Evolutionary conservation across 164 flowering plant genomes (phyloP).

Genomic region (Vitis cinerea): DNA sequence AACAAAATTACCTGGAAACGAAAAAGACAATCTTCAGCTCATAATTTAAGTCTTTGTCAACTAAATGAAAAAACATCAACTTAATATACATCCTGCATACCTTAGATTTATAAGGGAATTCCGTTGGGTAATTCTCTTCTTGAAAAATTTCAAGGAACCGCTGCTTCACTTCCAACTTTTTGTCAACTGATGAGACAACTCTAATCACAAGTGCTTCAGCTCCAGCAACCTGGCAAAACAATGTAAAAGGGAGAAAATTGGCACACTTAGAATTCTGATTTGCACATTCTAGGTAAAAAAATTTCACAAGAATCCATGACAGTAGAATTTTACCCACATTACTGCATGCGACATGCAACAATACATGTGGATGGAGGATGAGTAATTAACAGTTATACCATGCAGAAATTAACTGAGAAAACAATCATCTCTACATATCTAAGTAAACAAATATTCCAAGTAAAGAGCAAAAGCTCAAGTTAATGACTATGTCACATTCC

Average conservation of each 20-base stretch:
- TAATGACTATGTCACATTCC: neutral
- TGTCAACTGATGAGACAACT: conserved; percentile 99
- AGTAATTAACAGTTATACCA: neutral
- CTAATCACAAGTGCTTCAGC: conserved; percentile 92
- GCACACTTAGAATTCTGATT: neutral
- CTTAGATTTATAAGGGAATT: conserved; percentile 96
- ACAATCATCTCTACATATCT: neutral
- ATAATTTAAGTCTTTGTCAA: neutral
- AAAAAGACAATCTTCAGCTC: conserved; percentile 7
- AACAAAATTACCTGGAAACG: conserved; percentile 71
- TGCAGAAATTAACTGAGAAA: neutral
- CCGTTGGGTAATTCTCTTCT: conserved; percentile 88
- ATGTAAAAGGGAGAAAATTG: neutral
- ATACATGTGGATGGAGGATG: neutral
- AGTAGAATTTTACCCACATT: neutral
- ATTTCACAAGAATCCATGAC: neutral
- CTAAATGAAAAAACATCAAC: neutral
- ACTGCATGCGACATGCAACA: neutral
- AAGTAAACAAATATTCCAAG: too few species aligned
- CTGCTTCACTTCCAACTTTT: conserved; percentile 92
- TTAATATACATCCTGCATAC: conserved; percentile 23
- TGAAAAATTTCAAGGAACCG: conserved; percentile 91
- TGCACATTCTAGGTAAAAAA: neutral
- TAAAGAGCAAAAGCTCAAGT: neutral
- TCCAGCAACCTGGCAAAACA: conserved; percentile 65